Evolutionary conservation across 129 eudicot genomes (phyloP), one percentile per base, ranked within the genome.

Genomic region (Calendula officinalis): DNA sequence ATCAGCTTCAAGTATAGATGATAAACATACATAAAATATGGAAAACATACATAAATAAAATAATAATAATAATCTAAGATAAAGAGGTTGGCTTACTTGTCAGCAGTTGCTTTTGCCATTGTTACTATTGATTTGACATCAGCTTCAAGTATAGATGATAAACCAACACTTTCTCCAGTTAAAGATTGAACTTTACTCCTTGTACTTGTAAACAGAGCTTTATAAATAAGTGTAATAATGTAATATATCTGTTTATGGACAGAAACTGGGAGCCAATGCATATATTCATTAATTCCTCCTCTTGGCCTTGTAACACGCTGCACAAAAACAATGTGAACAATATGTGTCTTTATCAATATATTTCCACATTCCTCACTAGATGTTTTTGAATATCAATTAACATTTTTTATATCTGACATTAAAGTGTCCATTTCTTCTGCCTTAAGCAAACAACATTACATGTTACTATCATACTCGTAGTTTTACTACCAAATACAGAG

Each of bases 231-330:
- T 64, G 78, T 81, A 37, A 91, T 67, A 60, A 91, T 75, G 75
- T 75, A 83, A 71, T 88, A 80, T 62, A 87, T 38, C 75, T 82
- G 83, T 73, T 91, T 83, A 78, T 91, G 98, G 36, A 91, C 30
- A 78, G 89, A 87, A 73, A 91, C 91, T 15, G 98, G 98, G 57
- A 91, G 94, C 95, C 98, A 91, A 59, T 80, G 94, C 56, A 91
- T 74, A 80, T 82, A 91, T 39, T 91, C 98, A 77, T 91, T 88
- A 56, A 91, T 71, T 66, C 98, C 98, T 74, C 98, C 98, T 45
- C 82, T 83, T 59, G 98, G 98, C 66, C 98, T 87, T 34, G 89
- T 88, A 59, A 91, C 96, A 46, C 95, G 90, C 98, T 91, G 82
- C 84, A 78, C 53, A 70, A 77, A 36, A 43, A 44, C 40, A 27